Conservation (phyloP, 2,329 filamentous ascomycete genomes). For the Penicillium janthinellum region DNA sequence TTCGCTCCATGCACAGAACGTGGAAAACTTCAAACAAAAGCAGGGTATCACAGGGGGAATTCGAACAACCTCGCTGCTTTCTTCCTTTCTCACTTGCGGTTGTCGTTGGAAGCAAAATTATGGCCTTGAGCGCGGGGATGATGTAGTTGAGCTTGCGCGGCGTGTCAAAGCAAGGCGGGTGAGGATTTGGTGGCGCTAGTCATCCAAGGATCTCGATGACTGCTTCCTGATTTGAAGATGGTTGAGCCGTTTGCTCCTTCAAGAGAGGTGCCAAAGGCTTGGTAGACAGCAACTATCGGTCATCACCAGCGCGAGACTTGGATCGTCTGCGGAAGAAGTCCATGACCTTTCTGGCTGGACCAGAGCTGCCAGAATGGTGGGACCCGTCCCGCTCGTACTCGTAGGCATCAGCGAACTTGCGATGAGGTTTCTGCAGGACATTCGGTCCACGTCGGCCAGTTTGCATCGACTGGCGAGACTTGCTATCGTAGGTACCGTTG, state of each 20-base stretch:
- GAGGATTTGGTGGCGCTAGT: slow-evolving; percentile 15
- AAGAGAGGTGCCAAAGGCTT: neutral
- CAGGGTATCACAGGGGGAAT: slow-evolving; percentile 45
- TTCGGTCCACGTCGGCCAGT: slow-evolving; percentile 51
- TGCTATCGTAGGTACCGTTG: slow-evolving; percentile 43
- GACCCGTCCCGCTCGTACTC: slow-evolving; percentile 65
- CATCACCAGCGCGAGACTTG: slow-evolving; percentile 64
- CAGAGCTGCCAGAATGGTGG: slow-evolving; percentile 78
- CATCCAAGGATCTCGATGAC: slow-evolving; percentile 17
- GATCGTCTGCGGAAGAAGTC: slow-evolving; percentile 93
- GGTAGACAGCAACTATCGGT: slow-evolving; percentile 32
- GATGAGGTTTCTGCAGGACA: slow-evolving; percentile 80
- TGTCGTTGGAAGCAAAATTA: slow-evolving; percentile 12
- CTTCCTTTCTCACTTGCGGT: slow-evolving; percentile 20
- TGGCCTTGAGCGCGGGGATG: slow-evolving; percentile 13
- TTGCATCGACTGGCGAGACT: slow-evolving; percentile 47
- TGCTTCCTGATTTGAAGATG: neutral
- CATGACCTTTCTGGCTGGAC: slow-evolving; percentile 91
- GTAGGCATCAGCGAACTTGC: slow-evolving; percentile 84
- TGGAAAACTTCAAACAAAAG: slow-evolving; percentile 30
- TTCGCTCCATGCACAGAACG: slow-evolving; percentile 39
- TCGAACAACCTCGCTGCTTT: slow-evolving; percentile 42
- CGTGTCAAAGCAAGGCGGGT: slow-evolving; percentile 15
- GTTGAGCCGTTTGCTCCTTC: neutral
- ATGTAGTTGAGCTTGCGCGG: slow-evolving; percentile 11